Conservation (phyloP, 306 rosid genomes). For the Acacia crassicarpa region DNA sequence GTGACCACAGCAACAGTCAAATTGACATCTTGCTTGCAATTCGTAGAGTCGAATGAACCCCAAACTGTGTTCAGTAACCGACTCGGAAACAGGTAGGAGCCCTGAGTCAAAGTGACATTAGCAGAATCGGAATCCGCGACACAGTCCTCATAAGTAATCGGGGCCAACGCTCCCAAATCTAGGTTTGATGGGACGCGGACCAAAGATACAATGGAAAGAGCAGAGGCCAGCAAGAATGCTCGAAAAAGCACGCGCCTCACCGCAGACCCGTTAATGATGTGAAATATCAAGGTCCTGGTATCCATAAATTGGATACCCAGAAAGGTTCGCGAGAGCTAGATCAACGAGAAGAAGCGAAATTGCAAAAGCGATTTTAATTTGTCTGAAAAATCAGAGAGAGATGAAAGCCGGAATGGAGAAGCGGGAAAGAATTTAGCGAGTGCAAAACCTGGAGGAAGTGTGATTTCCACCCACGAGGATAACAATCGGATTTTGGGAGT, state of each 20-base stretch:
- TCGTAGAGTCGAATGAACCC: constrained; percentile 49
- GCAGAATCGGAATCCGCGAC: constrained; percentile 11
- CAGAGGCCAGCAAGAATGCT: constrained; percentile 55
- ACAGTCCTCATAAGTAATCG: constrained; percentile 47
- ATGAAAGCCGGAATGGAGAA: constrained; percentile 27
- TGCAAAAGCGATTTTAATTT: neutral
- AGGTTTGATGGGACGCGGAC: constrained; percentile 51
- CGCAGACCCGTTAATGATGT: constrained; percentile 50
- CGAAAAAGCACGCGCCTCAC: constrained; percentile 58
- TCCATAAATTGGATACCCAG: constrained; percentile 37
- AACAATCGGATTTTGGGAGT: constrained; percentile 53
- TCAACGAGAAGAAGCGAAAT: neutral
- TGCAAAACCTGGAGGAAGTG: constrained; percentile 73
- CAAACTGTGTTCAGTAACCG: constrained; percentile 53
- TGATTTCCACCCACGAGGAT: constrained; percentile 78
- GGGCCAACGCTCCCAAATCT: constrained; percentile 46
- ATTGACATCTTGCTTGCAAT: constrained; percentile 45
- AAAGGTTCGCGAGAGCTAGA: neutral
- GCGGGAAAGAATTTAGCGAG: constrained; percentile 43
- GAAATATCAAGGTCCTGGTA: constrained; percentile 44
- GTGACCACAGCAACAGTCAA: constrained; percentile 53
- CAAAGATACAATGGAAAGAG: constrained; percentile 58
- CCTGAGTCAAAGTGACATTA: constrained; percentile 28
- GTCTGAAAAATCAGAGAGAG: constrained; percentile 22
- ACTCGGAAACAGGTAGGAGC: constrained; percentile 55